Evolutionary conservation across 2,329 filamentous ascomycete species (phyloP).

Genomic region (Penicillium sp.): DNA sequence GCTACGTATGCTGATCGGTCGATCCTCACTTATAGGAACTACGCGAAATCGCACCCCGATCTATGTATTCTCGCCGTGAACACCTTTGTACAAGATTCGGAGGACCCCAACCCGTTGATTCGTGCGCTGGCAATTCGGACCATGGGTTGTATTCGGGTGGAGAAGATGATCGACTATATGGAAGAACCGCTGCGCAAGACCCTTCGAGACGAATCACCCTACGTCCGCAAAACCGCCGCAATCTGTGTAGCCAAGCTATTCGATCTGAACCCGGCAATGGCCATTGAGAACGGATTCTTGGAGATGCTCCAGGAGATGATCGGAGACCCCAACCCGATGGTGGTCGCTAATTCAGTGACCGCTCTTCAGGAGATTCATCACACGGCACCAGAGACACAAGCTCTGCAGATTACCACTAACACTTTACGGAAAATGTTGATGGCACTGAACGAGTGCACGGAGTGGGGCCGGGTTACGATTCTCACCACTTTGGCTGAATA

Average conservation of each 20-base stretch:
- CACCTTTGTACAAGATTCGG: slow-evolving; percentile 97
- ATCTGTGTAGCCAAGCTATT: slow-evolving; percentile 98
- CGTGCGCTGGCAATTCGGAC: slow-evolving; percentile 93
- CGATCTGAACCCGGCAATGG: slow-evolving; percentile 88
- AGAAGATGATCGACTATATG: slow-evolving; percentile 99
- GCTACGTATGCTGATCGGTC: slow-evolving; percentile 19
- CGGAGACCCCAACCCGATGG: slow-evolving; percentile 97
- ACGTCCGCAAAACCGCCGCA: slow-evolving; percentile 95
- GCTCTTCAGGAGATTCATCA: slow-evolving; percentile 90
- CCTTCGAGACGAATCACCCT: slow-evolving; percentile 92
- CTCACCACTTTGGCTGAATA: slow-evolving; percentile 87
- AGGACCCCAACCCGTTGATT: slow-evolving; percentile 96
- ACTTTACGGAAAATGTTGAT: slow-evolving; percentile 94
- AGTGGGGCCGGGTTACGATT: slow-evolving; percentile 96
- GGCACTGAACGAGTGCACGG: slow-evolving; percentile 95
- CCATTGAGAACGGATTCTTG: slow-evolving; percentile 93
- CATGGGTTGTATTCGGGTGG: slow-evolving; percentile 97
- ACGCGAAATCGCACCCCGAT: slow-evolving; percentile 97
- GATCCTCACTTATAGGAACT: slow-evolving; percentile 67
- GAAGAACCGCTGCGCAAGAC: slow-evolving; percentile 96
- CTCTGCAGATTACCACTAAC: slow-evolving; percentile 75
- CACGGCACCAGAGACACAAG: slow-evolving; percentile 83
- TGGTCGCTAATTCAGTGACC: slow-evolving; percentile 95
- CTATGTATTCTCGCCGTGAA: slow-evolving; percentile 98
- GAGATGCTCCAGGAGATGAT: slow-evolving; percentile 94